A percentile compares a stretch with the other conserved stretches of the same genome.
Evolutionary conservation across 2,329 filamentous ascomycete genomes (phyloP).

Genomic region (Aspergillus sp.): DNA sequence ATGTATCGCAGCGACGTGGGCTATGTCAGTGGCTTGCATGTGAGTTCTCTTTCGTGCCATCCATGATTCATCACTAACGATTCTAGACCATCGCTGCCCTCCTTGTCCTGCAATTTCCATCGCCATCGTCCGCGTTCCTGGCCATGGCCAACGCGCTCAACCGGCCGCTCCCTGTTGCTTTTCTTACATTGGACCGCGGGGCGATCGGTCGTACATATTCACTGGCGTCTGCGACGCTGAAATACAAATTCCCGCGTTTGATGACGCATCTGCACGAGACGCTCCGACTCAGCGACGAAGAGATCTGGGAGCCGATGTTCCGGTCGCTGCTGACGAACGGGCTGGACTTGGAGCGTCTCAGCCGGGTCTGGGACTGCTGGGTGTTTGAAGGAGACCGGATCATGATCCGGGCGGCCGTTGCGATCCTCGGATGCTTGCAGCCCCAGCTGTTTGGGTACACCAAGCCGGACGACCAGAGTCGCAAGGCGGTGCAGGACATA

Average conservation of each 20-base stretch:
- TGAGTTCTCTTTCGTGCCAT: slow-evolving; percentile 30
- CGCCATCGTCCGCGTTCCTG: slow-evolving; percentile 58
- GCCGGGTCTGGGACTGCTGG: slow-evolving; percentile 63
- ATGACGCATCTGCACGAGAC: slow-evolving; percentile 54
- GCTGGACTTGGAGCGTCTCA: slow-evolving; percentile 55
- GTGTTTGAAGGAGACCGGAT: slow-evolving; percentile 61
- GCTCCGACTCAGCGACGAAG: slow-evolving; percentile 42
- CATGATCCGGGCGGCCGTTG: slow-evolving; percentile 49
- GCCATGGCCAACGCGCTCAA: slow-evolving; percentile 64
- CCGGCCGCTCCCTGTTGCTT: slow-evolving; percentile 61
- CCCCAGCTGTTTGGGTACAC: slow-evolving; percentile 44
- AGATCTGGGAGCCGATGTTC: slow-evolving; percentile 57
- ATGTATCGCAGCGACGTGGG: slow-evolving; percentile 66
- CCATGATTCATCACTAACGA: slow-evolving; percentile 2
- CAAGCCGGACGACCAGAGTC: slow-evolving; percentile 40
- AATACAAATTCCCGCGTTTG: slow-evolving; percentile 60
- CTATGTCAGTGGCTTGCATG: slow-evolving; percentile 61
- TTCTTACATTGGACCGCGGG: slow-evolving; percentile 60
- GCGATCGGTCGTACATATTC: slow-evolving; percentile 59
- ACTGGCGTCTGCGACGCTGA: slow-evolving; percentile 57
- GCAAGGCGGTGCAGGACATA: slow-evolving; percentile 34
- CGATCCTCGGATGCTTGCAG: slow-evolving; percentile 47
- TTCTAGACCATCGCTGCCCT: slow-evolving; percentile 57
- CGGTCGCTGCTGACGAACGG: slow-evolving; percentile 55
- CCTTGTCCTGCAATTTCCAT: slow-evolving; percentile 58